Conservation (phyloP, 2,329 filamentous ascomycete species). For the Tolypocladium nubicola region DNA sequence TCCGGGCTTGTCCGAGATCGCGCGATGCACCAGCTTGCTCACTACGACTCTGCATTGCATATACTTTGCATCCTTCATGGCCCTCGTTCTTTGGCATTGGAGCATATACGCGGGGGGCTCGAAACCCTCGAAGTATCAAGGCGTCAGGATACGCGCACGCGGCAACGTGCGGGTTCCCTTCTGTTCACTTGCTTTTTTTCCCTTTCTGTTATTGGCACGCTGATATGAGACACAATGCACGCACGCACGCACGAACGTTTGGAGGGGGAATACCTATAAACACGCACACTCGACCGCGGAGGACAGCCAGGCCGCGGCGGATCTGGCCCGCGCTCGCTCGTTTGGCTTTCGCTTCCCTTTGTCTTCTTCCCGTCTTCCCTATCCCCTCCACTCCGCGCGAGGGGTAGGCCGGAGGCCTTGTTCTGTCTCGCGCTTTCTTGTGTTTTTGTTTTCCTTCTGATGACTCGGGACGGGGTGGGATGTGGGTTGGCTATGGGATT, state of each 20-base stretch:
- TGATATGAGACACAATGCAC: conserved; percentile 3
- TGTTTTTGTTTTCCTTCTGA: neutral
- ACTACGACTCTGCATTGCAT: neutral
- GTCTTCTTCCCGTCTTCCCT: neutral
- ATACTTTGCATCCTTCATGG: neutral
- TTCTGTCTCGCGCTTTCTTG: neutral
- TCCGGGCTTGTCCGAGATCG: neutral
- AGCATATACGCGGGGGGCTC: neutral
- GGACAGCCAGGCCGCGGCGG: neutral
- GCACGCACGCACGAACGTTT: neutral
- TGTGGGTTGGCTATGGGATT: neutral
- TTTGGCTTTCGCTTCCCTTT: neutral
- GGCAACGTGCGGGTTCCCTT: neutral
- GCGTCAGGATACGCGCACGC: neutral
- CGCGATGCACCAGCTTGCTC: neutral
- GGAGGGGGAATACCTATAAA: neutral
- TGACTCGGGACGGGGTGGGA: neutral
- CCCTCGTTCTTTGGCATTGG: neutral
- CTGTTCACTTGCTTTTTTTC: neutral
- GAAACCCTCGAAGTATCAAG: neutral
- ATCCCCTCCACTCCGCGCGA: neutral
- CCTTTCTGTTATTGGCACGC: conserved; percentile 2
- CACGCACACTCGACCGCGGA: neutral
- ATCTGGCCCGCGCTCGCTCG: neutral
- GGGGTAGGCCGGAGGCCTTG: neutral